Evolutionary conservation across 805 yeast genomes (phyloP).

Genomic region (Isabelozyma heimii): DNA sequence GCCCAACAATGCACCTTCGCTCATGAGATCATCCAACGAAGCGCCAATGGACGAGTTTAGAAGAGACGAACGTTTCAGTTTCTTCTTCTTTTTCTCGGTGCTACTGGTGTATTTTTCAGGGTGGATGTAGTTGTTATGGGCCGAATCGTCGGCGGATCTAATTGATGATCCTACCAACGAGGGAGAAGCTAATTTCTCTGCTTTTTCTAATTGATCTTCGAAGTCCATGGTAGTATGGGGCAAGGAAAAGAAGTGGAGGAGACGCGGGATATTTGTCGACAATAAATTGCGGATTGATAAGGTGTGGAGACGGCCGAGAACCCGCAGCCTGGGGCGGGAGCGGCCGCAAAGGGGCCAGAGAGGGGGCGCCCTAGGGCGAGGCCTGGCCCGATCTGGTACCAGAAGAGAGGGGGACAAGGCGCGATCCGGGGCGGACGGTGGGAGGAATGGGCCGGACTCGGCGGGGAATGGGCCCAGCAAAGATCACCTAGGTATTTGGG

Average conservation of each 20-base stretch:
- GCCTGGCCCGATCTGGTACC: too few relatives aligned
- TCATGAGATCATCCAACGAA: conserved; percentile 49
- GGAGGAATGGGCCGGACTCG: too few relatives aligned
- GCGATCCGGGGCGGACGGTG: too few relatives aligned
- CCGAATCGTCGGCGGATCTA: conserved; percentile 45
- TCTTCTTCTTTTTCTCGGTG: conserved; percentile 8
- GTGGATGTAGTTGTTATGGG: conserved; percentile 43
- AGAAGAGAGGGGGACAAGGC: too few relatives aligned
- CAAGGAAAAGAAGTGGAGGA: not conserved
- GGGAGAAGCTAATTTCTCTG: conserved; percentile 46
- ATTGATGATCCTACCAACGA: conserved; percentile 54
- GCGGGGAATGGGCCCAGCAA: too few relatives aligned
- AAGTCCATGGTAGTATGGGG: conserved; percentile 39
- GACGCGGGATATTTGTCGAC: not conserved
- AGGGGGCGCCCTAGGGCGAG: too few relatives aligned
- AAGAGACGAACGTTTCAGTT: conserved; percentile 10
- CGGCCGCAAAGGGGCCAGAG: too few relatives aligned
- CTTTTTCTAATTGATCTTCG: conserved; percentile 52
- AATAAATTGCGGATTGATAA: too few relatives aligned
- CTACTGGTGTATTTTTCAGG: conserved; percentile 39
- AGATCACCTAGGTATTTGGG: too few relatives aligned
- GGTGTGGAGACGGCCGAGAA: not conserved
- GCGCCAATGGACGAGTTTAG: conserved; percentile 44
- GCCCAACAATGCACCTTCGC: conserved; percentile 45
- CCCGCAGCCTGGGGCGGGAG: too few relatives aligned